A percentile compares a stretch with the other conserved stretches of the same genome.
phyloP scores from a whole-genome alignment of 257 asterid genomes.

The Nicotiana tabacum region DNA sequence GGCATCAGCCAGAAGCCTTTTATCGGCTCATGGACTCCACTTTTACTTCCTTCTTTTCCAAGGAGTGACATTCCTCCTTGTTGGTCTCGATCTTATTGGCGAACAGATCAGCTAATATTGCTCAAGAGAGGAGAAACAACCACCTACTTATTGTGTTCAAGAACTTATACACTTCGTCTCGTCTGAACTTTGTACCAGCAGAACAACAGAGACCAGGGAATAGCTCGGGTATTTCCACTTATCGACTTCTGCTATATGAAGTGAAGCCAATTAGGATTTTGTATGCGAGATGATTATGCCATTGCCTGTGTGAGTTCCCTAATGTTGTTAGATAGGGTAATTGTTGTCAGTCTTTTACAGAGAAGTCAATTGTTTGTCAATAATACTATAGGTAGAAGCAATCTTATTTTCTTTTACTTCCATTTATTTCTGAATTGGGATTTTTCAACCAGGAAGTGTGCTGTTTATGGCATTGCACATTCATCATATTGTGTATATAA shows the following conservation, averaged over 20 bases:
- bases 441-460: conserved; percentile 13
- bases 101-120: conserved; percentile 46
- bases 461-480: conserved; percentile 18
- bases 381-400: conserved; percentile 19
- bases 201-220: neutral
- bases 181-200: neutral
- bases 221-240: neutral
- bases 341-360: conserved; percentile 23
- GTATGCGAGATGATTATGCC: neutral
- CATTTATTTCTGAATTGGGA: conserved; percentile 6
- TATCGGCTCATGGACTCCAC: conserved; percentile 72
- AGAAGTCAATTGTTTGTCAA: conserved; percentile 15
- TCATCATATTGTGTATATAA: conserved; percentile 27
- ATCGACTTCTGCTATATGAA: conserved; percentile 6
- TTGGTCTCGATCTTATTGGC: conserved; percentile 68
- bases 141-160: neutral
- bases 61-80: conserved; percentile 62
- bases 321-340: conserved; percentile 25
- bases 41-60: conserved; percentile 76
- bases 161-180: neutral
- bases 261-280: conserved; percentile 5
- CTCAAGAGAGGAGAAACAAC: neutral
- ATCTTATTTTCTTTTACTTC: conserved; percentile 10
- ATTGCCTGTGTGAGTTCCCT: neutral
- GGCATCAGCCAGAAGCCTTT: conserved; percentile 59